These are phyloP conservation scores for Solanum phureja DNA, from an alignment of 257 asterid species.

Conservation along the genomic window DNA sequence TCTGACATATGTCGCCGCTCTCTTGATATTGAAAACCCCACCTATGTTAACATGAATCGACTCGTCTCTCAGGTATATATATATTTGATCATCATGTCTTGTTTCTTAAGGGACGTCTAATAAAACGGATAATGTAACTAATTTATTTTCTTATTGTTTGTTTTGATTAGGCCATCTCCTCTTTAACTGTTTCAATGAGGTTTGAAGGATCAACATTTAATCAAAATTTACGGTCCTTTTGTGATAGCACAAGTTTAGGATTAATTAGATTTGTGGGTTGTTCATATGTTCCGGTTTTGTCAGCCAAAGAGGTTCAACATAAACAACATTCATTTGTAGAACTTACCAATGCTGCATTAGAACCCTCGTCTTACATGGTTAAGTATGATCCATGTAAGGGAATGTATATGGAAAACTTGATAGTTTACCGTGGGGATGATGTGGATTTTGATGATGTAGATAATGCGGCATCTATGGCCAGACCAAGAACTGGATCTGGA, in stretches of 20 bases:
- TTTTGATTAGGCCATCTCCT: background rate
- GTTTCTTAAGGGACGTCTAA: background rate
- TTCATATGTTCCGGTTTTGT: background rate
- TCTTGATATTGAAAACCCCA: background rate
- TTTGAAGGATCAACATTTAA: background rate
- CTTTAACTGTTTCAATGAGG: background rate
- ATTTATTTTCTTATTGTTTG: background rate
- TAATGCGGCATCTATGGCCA: background rate
- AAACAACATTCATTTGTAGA: background rate
- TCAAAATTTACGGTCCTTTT: background rate
- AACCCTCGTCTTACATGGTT: background rate
- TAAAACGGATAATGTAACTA: too few relatives aligned
- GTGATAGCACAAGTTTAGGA: too few relatives aligned
- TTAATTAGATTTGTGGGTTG: background rate
- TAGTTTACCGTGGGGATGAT: background rate
- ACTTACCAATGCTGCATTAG: background rate
- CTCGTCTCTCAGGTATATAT: conserved; percentile 6
- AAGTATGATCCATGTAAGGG: background rate
- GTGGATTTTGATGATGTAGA: background rate
- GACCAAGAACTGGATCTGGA: too few relatives aligned
- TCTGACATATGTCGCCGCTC: background rate
- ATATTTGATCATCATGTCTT: too few relatives aligned
- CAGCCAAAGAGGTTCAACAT: background rate
- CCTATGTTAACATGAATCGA: conserved; percentile 6
- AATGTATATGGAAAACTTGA: accelerated